Conservation (phyloP, 164 flowering plant genomes). For the Macadamia tetraphylla region DNA sequence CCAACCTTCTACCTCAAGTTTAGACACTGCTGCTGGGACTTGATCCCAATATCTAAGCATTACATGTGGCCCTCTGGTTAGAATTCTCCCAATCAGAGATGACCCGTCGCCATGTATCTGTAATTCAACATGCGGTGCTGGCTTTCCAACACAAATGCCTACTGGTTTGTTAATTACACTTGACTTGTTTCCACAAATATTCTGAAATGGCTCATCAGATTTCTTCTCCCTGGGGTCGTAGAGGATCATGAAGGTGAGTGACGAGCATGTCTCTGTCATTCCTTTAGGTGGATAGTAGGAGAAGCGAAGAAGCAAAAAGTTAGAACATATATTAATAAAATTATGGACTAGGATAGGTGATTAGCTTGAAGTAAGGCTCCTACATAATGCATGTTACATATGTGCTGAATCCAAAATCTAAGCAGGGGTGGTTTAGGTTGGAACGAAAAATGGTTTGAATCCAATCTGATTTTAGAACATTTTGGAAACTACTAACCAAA, state of each 20-base stretch:
- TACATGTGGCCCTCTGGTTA: constrained; percentile 79
- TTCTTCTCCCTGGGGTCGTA: constrained; percentile 34
- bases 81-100: constrained; percentile 53
- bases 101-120: constrained; percentile 33
- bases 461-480: neutral
- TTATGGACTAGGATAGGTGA: neutral
- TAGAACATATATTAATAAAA: too few relatives aligned
- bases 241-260: constrained; percentile 79
- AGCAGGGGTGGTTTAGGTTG: neutral
- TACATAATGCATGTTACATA: too few relatives aligned
- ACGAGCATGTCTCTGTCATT: constrained; percentile 93
- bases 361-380: too few relatives aligned
- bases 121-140: constrained; percentile 88
- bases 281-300: constrained; percentile 33
- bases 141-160: constrained; percentile 77
- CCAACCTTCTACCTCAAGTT: constrained; percentile 36
- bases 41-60: constrained; percentile 76
- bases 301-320: neutral
- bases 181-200: neutral
- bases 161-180: constrained; percentile 14
- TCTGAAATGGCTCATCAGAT: constrained; percentile 7
- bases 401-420: too few relatives aligned
- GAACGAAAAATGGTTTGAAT: neutral
- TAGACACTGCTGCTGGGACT: constrained; percentile 9
- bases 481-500: neutral